Conservation (phyloP, 331 rosid genomes). For the Spiraea crenata region DNA sequence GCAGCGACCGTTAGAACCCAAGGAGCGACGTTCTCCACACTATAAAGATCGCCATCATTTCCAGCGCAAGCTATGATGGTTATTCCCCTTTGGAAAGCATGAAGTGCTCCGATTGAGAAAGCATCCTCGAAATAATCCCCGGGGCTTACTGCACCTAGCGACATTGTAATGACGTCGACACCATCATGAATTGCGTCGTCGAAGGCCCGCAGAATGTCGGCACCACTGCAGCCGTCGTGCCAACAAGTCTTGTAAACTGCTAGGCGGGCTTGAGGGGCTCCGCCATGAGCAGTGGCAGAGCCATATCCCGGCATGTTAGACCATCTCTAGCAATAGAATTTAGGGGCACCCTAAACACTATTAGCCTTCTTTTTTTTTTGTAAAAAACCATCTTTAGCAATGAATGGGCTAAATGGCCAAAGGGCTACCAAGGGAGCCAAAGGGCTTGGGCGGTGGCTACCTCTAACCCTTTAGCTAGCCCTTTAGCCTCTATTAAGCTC, state of each 20-base stretch:
- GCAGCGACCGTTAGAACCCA: conserved; percentile 15
- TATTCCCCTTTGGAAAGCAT: background rate
- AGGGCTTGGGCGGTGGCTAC: too few species aligned
- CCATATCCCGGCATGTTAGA: background rate
- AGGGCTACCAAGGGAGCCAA: too few species aligned
- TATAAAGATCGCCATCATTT: background rate
- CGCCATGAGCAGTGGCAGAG: background rate
- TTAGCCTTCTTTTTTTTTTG: too few species aligned
- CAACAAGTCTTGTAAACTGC: background rate
- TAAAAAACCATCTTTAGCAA: too few species aligned
- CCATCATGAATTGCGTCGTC: conserved; percentile 15
- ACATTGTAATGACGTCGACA: conserved; percentile 18
- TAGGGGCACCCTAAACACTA: too few species aligned
- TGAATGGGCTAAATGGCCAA: too few species aligned
- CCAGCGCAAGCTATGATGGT: conserved; percentile 11
- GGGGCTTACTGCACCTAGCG: background rate
- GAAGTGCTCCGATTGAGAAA: conserved; percentile 4
- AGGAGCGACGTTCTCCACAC: background rate
- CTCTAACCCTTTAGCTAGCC: too few species aligned
- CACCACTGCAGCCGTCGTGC: background rate
- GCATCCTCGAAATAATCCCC: conserved; percentile 7
- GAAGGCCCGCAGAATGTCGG: conserved; percentile 8
- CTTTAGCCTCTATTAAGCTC: too few species aligned
- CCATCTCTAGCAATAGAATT: too few species aligned
- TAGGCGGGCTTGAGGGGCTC: conserved; percentile 2